phyloP scores from a whole-genome alignment of 1,284 basidiomycete genomes.

The Naganishia cerealis region DNA sequence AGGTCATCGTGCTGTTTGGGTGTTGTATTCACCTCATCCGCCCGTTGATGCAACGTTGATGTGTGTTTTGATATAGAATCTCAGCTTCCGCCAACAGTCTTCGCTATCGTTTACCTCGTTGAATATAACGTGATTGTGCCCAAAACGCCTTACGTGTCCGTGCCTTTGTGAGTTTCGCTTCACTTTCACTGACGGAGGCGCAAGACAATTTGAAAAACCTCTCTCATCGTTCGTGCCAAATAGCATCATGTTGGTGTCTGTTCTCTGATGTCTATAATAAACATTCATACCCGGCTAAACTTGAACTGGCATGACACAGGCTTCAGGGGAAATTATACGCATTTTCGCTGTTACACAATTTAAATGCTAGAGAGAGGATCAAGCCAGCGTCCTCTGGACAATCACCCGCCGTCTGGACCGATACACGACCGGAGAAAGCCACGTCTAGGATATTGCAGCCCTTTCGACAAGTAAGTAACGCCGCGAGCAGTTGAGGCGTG shows the following conservation, averaged over 20 bases:
- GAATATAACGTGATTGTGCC: slow-evolving; percentile 20
- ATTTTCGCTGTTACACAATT: slow-evolving; percentile 10
- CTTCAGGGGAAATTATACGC: slow-evolving; percentile 25
- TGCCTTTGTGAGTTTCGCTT: slow-evolving; percentile 10
- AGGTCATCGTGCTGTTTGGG: background rate
- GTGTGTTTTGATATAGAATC: background rate
- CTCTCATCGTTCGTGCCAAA: background rate
- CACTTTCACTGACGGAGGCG: no score
- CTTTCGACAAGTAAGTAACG: background rate
- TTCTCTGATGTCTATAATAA: no score
- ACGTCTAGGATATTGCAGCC: background rate
- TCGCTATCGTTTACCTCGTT: slow-evolving; percentile 11
- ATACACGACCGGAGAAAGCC: background rate
- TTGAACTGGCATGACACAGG: background rate
- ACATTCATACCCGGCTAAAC: background rate
- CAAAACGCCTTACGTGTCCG: slow-evolving; percentile 16
- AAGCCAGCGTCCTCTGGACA: background rate
- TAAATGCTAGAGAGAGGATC: slow-evolving; percentile 3
- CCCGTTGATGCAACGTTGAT: background rate
- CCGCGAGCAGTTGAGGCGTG: background rate
- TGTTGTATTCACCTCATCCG: background rate
- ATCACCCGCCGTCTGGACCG: slow-evolving; percentile 1
- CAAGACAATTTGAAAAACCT: background rate
- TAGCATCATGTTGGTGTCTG: slow-evolving; percentile 18
- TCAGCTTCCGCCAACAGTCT: slow-evolving; percentile 22